Base-by-base conservation (phyloP, 495 filamentous ascomycete genomes). In the Aspergillus sparsus region DNA sequence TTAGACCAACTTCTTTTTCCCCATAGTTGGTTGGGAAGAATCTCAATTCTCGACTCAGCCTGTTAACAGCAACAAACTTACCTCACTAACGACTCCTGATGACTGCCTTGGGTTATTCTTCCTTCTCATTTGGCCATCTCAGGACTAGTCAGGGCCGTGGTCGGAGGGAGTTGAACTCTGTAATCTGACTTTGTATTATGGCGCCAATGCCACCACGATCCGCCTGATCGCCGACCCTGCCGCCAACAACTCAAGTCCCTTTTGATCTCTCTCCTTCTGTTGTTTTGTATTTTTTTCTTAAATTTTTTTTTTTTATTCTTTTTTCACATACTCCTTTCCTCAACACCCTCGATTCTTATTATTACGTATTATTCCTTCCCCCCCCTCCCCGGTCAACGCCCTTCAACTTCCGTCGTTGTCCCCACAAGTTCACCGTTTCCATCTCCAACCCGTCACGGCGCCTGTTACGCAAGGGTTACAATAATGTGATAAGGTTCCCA, bases 391-490 rank as follows among this genome's bases (percentile, higher is more conserved):
- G 31, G 52, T 58, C 57, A 61, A 50, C 11, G 51, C 41, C 58
- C 64, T 58, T 69, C 61, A 53, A 63, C 62, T 65, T 54, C 53
- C 49, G 31, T 58, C 27, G 52, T 54, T 18, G 59, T 69, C 66
- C 62, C 67, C 67, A 69, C 67, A 69, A 64, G 67, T 69, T 69
- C 67, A 66, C 66, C 66, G 64, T 69, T 68, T 66, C 61, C 66
- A 62, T 69, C 65, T 66, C 61, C 64, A 69, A 62, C 64, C 62
- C 62, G 62, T 69, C 60, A 64, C 60, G 64, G 56, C 49, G 53
- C 51, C 60, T 59, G 71, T 75, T 77, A 77, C 74, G 74, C 74
- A 74, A 77, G 74, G 74, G 72, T 73, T 68, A 72, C 69, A 69
- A 72, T 68, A 67, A 62, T 55, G 37, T 27, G 21, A 21, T n/a